Percentiles rank a stretch among this genome's conserved stretches.
These are phyloP conservation scores for Penicillium riverlandense DNA, from an alignment of 495 filamentous ascomycete species.

Conservation along the genomic window DNA sequence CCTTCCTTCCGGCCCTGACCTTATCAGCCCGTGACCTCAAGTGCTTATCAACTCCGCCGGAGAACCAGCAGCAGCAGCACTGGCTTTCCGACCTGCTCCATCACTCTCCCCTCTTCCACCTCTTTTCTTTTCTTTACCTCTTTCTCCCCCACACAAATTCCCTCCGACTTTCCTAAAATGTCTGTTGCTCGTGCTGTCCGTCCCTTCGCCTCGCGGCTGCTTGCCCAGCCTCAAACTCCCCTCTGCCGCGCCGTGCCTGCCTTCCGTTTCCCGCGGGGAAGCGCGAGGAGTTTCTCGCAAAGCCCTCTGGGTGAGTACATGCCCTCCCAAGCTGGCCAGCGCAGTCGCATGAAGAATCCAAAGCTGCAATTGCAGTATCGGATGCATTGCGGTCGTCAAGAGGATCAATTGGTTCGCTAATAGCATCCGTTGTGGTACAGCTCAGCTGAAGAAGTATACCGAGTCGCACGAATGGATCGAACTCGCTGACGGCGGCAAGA, in stretches of 20 bases:
- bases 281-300: constrained; percentile 37
- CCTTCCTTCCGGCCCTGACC: neutral
- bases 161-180: constrained; percentile 22
- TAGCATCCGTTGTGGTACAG: constrained; percentile 12
- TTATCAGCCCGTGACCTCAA: constrained; percentile 11
- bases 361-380: no score
- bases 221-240: constrained; percentile 33
- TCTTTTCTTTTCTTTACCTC: constrained; percentile 12
- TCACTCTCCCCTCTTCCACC: constrained; percentile 6
- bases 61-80: constrained; percentile 11
- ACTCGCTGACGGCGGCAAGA: constrained; percentile 62
- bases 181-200: constrained; percentile 33
- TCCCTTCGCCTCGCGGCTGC: constrained; percentile 35
- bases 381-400: neutral
- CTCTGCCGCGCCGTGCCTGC: constrained; percentile 32
- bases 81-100: no score
- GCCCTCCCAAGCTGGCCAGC: constrained; percentile 6
- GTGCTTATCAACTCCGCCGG: constrained; percentile 11
- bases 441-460: constrained; percentile 77
- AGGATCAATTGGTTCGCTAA: neutral
- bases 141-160: constrained; percentile 10
- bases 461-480: constrained; percentile 98
- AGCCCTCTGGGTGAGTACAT: constrained; percentile 36
- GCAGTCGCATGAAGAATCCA: neutral
- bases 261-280: constrained; percentile 47